Percentiles rank a stretch among this genome's conserved stretches.
Conservation (phyloP, 2,329 filamentous ascomycete species). For the Periconia digitata region DNA sequence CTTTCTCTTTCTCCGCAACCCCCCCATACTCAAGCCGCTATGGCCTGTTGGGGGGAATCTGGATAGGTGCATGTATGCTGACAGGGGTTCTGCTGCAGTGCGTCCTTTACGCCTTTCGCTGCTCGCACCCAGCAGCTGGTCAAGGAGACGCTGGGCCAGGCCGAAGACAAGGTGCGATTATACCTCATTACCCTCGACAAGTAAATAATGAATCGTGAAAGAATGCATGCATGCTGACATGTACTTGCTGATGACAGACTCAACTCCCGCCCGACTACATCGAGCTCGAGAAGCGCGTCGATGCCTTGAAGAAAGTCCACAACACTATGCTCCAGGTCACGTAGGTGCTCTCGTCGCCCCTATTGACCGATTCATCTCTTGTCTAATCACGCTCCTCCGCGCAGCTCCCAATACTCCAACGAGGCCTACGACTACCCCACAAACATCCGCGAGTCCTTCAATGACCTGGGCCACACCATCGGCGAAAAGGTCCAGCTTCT, state of each 20-base stretch:
- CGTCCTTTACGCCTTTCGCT: conserved; percentile 87
- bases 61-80: conserved; percentile 30
- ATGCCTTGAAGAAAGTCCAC: conserved; percentile 95
- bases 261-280: conserved; percentile 97
- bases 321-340: conserved; percentile 97
- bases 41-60: no score
- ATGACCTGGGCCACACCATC: conserved; percentile 92
- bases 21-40: conserved; percentile 4
- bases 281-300: conserved; percentile 96
- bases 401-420: conserved; percentile 87
- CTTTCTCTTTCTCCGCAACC: conserved; percentile 7
- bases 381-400: conserved; percentile 16
- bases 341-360: conserved; percentile 54
- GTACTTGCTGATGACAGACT: conserved; percentile 59
- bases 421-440: conserved; percentile 90
- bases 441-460: conserved; percentile 97
- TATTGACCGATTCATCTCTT: conserved; percentile 1
- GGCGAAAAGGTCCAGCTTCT: conserved; percentile 92
- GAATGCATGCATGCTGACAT: conserved; percentile 21
- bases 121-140: conserved; percentile 95
- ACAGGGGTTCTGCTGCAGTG: conserved; percentile 59
- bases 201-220: not conserved
- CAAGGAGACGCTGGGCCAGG: conserved; percentile 95
- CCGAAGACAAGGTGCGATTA: conserved; percentile 77
- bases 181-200: not conserved